phyloP scores from a whole-genome alignment of 768 basidiomycete species.

The Rubroboletus pulcherrimus region DNA sequence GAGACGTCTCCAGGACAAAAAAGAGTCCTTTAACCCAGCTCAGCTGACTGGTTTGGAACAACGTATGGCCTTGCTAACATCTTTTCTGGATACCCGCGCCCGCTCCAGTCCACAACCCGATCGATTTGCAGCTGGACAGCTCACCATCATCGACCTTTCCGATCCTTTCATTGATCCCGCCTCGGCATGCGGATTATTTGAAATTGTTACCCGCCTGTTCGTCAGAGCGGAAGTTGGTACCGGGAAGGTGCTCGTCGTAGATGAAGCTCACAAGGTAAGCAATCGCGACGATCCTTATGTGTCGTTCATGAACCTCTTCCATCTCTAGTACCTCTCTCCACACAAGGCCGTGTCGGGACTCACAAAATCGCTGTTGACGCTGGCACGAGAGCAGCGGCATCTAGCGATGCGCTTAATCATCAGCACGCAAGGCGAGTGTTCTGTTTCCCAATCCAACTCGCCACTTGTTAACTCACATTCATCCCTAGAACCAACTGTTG shows the following conservation, averaged over 20 bases:
- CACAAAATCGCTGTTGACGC: conserved; percentile 51
- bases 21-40: conserved; percentile 50
- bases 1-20: conserved; percentile 41
- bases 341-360: conserved; percentile 46
- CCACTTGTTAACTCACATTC: neutral
- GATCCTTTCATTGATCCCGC: conserved; percentile 69
- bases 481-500: conserved; percentile 62
- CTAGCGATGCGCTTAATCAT: conserved; percentile 69
- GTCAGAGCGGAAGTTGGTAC: conserved; percentile 55
- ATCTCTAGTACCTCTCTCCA: conserved; percentile 54
- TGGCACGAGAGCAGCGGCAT: conserved; percentile 70
- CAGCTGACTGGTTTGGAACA: conserved; percentile 59
- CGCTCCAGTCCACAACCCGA: conserved; percentile 3
- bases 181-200: conserved; percentile 67
- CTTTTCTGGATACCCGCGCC: conserved; percentile 45
- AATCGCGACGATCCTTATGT: neutral
- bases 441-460: neutral
- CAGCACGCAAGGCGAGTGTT: conserved; percentile 60
- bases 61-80: conserved; percentile 55
- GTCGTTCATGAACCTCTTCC: neutral
- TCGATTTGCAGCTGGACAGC: conserved; percentile 53
- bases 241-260: conserved; percentile 68
- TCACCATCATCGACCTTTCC: conserved; percentile 69
- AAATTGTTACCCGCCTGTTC: conserved; percentile 64
- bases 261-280: conserved; percentile 70